Conservation (phyloP, 2,329 filamentous ascomycete species). For the Arthrobotrys conoides region DNA sequence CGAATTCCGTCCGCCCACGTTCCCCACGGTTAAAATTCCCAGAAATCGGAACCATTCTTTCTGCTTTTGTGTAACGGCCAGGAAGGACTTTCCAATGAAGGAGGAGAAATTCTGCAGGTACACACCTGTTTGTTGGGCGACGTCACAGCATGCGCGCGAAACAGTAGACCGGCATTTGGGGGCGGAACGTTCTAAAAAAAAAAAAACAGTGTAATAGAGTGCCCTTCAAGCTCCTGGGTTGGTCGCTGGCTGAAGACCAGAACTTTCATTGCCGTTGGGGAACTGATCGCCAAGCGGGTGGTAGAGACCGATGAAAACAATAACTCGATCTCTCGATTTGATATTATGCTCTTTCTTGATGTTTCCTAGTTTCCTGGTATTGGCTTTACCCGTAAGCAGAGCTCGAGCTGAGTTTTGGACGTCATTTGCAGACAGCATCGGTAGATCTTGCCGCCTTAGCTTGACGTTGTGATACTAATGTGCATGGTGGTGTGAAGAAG, state of each 20-base stretch:
- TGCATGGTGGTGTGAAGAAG: constrained; percentile 39
- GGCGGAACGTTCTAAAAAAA: constrained; percentile 54
- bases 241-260: background rate
- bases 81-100: constrained; percentile 54
- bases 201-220: constrained; percentile 41
- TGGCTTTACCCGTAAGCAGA: constrained; percentile 38
- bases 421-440: constrained; percentile 28
- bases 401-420: constrained; percentile 30
- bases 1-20: constrained; percentile 18
- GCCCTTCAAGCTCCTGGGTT: background rate
- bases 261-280: constrained; percentile 4
- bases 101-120: constrained; percentile 58
- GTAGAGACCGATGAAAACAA: background rate
- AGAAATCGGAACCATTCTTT: constrained; percentile 13
- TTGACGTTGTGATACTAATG: constrained; percentile 37
- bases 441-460: constrained; percentile 11
- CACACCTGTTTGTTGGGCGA: constrained; percentile 37
- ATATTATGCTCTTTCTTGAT: constrained; percentile 36
- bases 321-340: constrained; percentile 41
- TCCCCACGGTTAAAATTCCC: constrained; percentile 28
- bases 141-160: constrained; percentile 58
- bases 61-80: constrained; percentile 55
- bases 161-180: constrained; percentile 38
- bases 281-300: constrained; percentile 18
- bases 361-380: constrained; percentile 18